These are phyloP conservation scores for Leucoagaricus sp. DNA, from an alignment of 1,284 basidiomycete genomes.

Conservation along the genomic window DNA sequence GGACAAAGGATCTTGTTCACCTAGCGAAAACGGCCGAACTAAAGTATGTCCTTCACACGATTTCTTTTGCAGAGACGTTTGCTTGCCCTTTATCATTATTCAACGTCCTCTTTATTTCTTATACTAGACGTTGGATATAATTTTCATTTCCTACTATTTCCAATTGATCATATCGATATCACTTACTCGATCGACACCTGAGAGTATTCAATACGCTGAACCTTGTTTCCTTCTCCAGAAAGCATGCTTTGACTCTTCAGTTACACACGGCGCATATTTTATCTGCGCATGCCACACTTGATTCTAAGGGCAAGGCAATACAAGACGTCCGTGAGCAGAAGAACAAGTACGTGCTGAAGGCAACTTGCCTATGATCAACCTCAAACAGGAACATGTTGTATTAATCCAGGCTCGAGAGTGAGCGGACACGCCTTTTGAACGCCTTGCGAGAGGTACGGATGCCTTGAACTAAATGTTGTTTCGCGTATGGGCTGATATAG, in stretches of 20 bases:
- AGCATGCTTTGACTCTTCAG: constrained; percentile 78
- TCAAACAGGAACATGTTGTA: not conserved
- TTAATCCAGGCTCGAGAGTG: constrained; percentile 65
- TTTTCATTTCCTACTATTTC: too few species aligned
- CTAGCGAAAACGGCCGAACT: constrained; percentile 81
- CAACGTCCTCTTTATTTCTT: constrained; percentile 2
- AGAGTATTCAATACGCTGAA: not conserved
- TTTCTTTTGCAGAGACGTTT: constrained; percentile 5
- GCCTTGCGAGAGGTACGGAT: constrained; percentile 61
- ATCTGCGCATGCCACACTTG: constrained; percentile 74
- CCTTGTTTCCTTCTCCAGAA: constrained; percentile 42
- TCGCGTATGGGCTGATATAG: constrained; percentile 1
- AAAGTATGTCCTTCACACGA: constrained; percentile 51
- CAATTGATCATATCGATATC: not conserved
- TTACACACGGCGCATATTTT: constrained; percentile 84
- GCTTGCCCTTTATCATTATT: not conserved
- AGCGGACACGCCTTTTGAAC: constrained; percentile 63
- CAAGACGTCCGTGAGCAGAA: constrained; percentile 80
- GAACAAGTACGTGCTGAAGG: constrained; percentile 58
- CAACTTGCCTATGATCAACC: not conserved
- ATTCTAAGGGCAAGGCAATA: constrained; percentile 72
- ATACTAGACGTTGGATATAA: not conserved
- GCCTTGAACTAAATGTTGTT: not conserved
- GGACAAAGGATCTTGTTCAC: constrained; percentile 81
- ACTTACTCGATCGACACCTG: not conserved